Percentiles rank a stretch among this genome's conserved stretches.
phyloP scores from a whole-genome alignment of 768 basidiomycete species.

The Mycena crocata region DNA sequence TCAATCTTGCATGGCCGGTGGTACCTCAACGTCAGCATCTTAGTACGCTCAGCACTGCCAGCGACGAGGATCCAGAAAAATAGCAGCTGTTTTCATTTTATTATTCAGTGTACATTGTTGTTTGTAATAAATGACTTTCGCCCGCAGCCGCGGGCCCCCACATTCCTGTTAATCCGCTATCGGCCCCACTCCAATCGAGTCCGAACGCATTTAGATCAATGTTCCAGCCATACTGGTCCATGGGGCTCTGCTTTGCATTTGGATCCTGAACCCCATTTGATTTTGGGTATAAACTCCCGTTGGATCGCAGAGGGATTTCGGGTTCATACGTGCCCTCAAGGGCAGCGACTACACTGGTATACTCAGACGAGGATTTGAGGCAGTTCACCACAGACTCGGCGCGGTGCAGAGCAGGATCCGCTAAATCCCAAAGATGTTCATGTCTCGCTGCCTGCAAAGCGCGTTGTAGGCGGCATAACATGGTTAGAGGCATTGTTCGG shows the following conservation, averaged over 20 bases:
- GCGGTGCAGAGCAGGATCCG: constrained; percentile 29
- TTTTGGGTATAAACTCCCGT: constrained; percentile 2
- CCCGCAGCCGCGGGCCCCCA: constrained; percentile 16
- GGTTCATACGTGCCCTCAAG: constrained; percentile 29
- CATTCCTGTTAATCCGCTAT: constrained; percentile 28
- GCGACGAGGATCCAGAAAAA: constrained; percentile 19
- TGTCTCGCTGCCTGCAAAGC: constrained; percentile 25
- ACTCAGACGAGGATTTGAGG: constrained; percentile 27
- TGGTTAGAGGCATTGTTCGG: constrained; percentile 33
- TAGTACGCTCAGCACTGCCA: background rate
- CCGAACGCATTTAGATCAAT: constrained; percentile 36
- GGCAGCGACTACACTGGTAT: constrained; percentile 30
- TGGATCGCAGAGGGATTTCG: constrained; percentile 3
- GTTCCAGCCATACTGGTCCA: constrained; percentile 34
- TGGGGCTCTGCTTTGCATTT: constrained; percentile 1
- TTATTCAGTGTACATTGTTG: constrained; percentile 29
- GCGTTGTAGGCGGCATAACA: constrained; percentile 28
- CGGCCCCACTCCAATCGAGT: constrained; percentile 32
- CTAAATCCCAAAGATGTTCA: constrained; percentile 32
- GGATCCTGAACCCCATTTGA: constrained; percentile 15
- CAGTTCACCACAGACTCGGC: constrained; percentile 29
- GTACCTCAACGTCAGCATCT: background rate
- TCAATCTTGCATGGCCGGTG: constrained; percentile 24
- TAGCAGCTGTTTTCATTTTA: background rate
- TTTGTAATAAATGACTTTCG: constrained; percentile 23